phyloP scores from a whole-genome alignment of 116 monocot species.

The Zostera marina region DNA sequence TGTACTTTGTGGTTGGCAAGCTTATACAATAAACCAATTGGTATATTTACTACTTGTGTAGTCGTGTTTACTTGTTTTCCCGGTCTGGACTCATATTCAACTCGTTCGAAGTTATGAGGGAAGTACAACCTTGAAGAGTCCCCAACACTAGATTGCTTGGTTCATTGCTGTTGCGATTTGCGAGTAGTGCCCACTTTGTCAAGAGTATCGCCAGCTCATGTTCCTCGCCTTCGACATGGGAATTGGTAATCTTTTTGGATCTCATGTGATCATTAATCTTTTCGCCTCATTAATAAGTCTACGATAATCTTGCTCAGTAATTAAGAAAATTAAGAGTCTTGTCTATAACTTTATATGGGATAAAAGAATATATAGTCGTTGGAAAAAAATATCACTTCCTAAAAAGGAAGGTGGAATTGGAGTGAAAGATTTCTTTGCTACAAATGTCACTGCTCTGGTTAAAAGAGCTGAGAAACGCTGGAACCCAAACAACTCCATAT shows the following conservation, averaged over 20 bases:
- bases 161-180: conserved; percentile 17
- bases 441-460: too few species aligned
- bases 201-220: conserved; percentile 10
- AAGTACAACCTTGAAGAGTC: neutral
- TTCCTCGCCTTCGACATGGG: conserved; percentile 5
- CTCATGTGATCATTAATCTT: neutral
- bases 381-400: too few species aligned
- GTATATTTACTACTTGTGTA: neutral
- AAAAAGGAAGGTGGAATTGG: too few species aligned
- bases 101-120: conserved; percentile 7
- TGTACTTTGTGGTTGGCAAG: neutral
- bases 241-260: neutral
- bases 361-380: too few species aligned
- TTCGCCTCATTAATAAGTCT: too few species aligned
- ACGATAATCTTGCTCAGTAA: too few species aligned
- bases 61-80: neutral
- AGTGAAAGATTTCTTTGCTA: too few species aligned
- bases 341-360: too few species aligned
- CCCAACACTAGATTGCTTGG: conserved; percentile 8
- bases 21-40: neutral
- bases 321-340: too few species aligned
- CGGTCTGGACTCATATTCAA: conserved; percentile 12
- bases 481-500: too few species aligned
- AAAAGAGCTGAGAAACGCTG: too few species aligned
- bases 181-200: conserved; percentile 12